Percentiles rank a stretch among this genome's conserved stretches.
Evolutionary conservation across 495 filamentous ascomycete species (phyloP).

Genomic region (Tuber microsphaerosporum): DNA sequence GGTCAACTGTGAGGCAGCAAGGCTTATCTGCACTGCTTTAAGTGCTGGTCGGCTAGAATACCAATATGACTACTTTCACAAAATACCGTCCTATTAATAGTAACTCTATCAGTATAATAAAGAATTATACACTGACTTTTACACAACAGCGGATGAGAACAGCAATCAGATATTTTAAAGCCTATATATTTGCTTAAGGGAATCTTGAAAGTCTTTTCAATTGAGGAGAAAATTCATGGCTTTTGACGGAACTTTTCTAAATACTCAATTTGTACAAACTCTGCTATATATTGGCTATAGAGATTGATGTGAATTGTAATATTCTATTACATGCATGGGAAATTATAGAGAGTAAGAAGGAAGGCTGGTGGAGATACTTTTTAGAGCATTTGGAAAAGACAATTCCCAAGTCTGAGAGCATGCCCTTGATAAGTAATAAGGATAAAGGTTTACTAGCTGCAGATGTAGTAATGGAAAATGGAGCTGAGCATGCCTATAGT

Average conservation of each 20-base stretch:
- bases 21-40: constrained; percentile 14
- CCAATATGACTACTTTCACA: constrained; percentile 1
- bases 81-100: constrained; percentile 20
- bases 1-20: constrained; percentile 24
- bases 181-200: background rate
- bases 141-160: background rate
- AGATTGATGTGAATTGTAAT: constrained; percentile 21
- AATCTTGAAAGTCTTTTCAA: background rate
- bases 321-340: constrained; percentile 15
- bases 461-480: background rate
- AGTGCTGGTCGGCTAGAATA: background rate
- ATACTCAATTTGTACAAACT: constrained; percentile 12
- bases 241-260: constrained; percentile 18
- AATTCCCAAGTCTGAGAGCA: background rate
- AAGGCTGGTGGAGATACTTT: constrained; percentile 15
- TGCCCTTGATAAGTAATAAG: constrained; percentile 8
- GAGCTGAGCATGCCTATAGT: background rate
- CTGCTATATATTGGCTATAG: constrained; percentile 15
- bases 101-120: constrained; percentile 2
- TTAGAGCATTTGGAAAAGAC: background rate
- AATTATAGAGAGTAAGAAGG: constrained; percentile 22
- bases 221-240: background rate
- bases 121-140: background rate
- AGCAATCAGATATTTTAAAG: background rate
- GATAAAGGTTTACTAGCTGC: constrained; percentile 12